Base-by-base conservation (phyloP, 192 early-diverging fungal species). In the Entomortierella parvispora region DNA sequence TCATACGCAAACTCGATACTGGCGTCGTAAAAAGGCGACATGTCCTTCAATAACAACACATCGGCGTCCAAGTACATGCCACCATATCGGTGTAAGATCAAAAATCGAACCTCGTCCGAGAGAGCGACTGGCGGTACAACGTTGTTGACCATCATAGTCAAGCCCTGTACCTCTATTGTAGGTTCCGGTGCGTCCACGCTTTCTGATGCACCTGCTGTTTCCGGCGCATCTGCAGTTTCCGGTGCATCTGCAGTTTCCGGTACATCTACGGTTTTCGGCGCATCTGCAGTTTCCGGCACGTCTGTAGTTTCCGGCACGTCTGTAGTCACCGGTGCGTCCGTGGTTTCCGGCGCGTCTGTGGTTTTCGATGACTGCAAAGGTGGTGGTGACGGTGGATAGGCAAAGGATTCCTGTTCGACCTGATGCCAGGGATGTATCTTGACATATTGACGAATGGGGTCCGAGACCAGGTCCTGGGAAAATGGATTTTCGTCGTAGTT, bases 61-160 rank as follows among this genome's bases (percentile, higher is more conserved):
- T 81, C 79, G 2, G 70, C 79, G 37, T 81, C 79, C 10, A 81
- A 40, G 45, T 81, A 81, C n/a, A 81, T 81, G 18, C 79, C 79
- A 9, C 79, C 79, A 18, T 74, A 64, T 33, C 66, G 43, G 31
- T 81, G 57, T 32, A 81, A n/a, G 20, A 81, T 60, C 40, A 81
- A 49, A 37, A 81, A 81, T 22, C 79, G 65, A 14, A 67, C 79
- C 40, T 74, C 66, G 42, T 81, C 79, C 40, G 70, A 74, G 17
- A 74, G 45, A 40, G 70, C 70, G 9, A 74, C 79, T 10, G 70
- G 58, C 31, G 43, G 37, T 6, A 48, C 58, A 17, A 7, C 11
- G 32, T n/a, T n/a, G 9, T 26, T 22, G 33, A 18, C 28, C 22
- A 23, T 40, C 29, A 40, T 5, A 40, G 37, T 40, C 37, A 40